Base-by-base conservation (phyloP, 1,284 basidiomycete genomes). In the Melampsora americana region DNA sequence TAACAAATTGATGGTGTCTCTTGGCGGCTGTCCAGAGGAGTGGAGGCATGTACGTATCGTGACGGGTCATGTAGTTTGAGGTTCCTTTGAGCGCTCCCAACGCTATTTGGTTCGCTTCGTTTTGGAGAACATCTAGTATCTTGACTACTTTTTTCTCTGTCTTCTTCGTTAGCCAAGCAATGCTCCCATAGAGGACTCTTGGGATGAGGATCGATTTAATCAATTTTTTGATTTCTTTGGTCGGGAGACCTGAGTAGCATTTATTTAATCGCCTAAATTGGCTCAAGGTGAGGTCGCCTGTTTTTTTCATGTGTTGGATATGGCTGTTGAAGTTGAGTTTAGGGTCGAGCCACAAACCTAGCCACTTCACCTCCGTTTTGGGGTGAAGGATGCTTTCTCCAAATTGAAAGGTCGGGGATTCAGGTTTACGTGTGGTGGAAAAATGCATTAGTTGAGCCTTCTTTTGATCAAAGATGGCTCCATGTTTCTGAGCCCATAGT, bases 391-490 rank as follows among this genome's bases (percentile, higher is more conserved):
- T 48, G 20, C 11, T 48, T 11, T 48, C 46, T 20, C 46, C 46
- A 48, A 48, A 48, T 11, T 11, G 11, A 48, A 48, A 48, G 20
- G 46, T 11, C 11, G 46, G 46, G 11, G 11, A 20, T 11, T 48
- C 46, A 11, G 11, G 46, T 48, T 11, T 48, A 11, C 20, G 11
- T 48, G 11, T 48, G 46, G 20, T 11, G 23, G 68, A n/a, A 30
- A 70, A 70, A 23, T 59, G 18, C 26, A 70, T 60, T 14, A 46
- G n/a, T 7, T 44, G 35, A 2, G 69, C 44, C 32, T 72, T 72
- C 39, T 62, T 65, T 30, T 65, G 62, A 39, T 72, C 69, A 72
- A 72, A 72, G 18, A 72, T 65, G n/a, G 69, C 69, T 9, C 28
- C 46, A 26, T 65, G 2, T 28, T 44, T 28, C 23, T 5, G n/a